Evolutionary conservation across 495 filamentous ascomycete species (phyloP), one percentile per base, ranked within the genome.

Genomic region (Podospora pseudopauciseta): DNA sequence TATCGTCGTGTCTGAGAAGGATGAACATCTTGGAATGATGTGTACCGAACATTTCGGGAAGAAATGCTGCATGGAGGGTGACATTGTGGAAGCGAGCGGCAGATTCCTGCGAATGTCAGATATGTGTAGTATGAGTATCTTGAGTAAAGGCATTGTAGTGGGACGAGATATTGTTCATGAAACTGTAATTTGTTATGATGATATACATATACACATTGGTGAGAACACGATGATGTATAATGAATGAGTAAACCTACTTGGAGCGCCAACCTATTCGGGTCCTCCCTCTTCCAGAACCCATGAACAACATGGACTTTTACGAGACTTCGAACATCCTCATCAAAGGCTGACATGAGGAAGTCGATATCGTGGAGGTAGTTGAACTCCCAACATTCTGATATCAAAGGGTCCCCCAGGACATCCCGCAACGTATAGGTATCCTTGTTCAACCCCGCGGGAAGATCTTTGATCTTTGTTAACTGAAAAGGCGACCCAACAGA

Each of bases 341-440:
- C 91, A 69, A 97, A 90, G 11, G 81, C 75, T 15, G 65, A 60
- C 82, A 84, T 81, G 18, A 85, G 78, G 73, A 93, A 97, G 66
- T 92, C 86, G 27, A 96, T 80, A 79, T 96, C 90, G 73, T 94
- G 89, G 2, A 94, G 80, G 73, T 89, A 97, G 72, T 97, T 96
- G 78, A 97, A 97, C 54, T 92, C 85, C 93, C 93, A 97, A 71
- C 90, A 92, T 77, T 95, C 91, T 49, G 85, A 82, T 64, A 97
- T 93, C 74, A 94, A 83, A 0, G 92, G 91, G 75, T 96, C 89
- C 0, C 91, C 88, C 3, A 97, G 84, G 64, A 97, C 86, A 66
- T 93, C 90, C 20, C 81, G 81, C 26, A 97, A 79, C 5, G 81
- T 82, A 56, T 95, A 76, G 0, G 92, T 83, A 74, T 90, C 90